Evolutionary conservation across 306 rosid species (phyloP).

Genomic region (Coriaria nepalensis): DNA sequence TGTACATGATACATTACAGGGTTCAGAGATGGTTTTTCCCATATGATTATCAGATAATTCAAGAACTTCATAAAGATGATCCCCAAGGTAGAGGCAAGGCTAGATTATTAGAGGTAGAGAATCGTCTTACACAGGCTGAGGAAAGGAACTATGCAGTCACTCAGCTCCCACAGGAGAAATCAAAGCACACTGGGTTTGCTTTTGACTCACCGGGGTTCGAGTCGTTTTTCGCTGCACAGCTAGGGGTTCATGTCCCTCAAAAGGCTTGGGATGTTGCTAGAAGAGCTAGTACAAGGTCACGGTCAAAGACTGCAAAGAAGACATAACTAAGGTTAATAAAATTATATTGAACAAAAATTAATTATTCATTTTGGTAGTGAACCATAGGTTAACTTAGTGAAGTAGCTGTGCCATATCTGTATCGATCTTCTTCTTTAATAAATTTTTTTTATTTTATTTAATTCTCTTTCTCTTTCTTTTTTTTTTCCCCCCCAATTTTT

Average conservation of each 20-base stretch:
- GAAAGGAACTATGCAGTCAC: conserved; percentile 74
- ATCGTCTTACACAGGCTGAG: conserved; percentile 52
- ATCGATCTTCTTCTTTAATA: no score
- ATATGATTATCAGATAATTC: conserved; percentile 81
- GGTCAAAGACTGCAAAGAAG: conserved; percentile 31
- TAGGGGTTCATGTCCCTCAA: conserved; percentile 64
- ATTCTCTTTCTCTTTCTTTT: conserved; percentile 5
- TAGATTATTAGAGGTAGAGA: conserved; percentile 50
- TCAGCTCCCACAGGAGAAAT: conserved; percentile 64
- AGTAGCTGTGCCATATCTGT: conserved; percentile 12
- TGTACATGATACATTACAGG: conserved; percentile 24
- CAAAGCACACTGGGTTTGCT: conserved; percentile 90
- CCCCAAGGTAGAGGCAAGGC: conserved; percentile 40
- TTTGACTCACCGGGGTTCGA: conserved; percentile 92
- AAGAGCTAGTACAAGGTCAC: conserved; percentile 69
- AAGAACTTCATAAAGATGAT: conserved; percentile 75
- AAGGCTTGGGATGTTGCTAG: conserved; percentile 98
- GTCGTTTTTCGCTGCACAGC: conserved; percentile 83
- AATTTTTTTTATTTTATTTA: background rate
- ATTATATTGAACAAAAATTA: conserved; percentile 37
- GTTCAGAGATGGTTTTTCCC: conserved; percentile 93
- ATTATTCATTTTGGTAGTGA: background rate
- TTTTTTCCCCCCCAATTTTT: background rate
- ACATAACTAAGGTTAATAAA: conserved; percentile 26
- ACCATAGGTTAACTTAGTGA: background rate